These are phyloP conservation scores for Vanrija sp. DNA, from an alignment of 1,284 basidiomycete genomes.

Conservation along the genomic window DNA sequence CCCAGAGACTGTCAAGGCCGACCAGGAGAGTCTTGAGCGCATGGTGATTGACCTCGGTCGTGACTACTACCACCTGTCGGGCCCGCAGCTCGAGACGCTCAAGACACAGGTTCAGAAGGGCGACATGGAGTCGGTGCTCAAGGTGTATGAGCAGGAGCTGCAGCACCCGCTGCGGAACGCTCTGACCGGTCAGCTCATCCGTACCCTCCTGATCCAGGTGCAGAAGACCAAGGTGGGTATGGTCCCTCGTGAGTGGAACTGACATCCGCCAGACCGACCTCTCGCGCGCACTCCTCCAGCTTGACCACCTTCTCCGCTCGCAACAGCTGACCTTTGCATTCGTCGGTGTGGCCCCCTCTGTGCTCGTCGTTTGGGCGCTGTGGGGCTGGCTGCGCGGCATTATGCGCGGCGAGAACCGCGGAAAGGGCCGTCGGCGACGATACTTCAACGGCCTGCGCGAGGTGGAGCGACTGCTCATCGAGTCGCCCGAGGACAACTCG, in stretches of 20 bases:
- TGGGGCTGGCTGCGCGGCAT: slow-evolving; percentile 57
- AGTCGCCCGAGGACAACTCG: slow-evolving; percentile 35
- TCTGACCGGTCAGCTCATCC: slow-evolving; percentile 73
- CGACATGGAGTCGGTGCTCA: slow-evolving; percentile 81
- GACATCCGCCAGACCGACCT: slow-evolving; percentile 71
- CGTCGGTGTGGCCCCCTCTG: slow-evolving; percentile 87
- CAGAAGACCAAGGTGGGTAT: slow-evolving; percentile 86
- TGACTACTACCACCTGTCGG: slow-evolving; percentile 60
- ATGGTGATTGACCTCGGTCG: slow-evolving; percentile 84
- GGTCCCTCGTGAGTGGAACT: neutral
- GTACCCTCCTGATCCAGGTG: slow-evolving; percentile 85
- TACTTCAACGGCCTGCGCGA: slow-evolving; percentile 54
- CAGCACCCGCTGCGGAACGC: slow-evolving; percentile 76
- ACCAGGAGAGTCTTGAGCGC: slow-evolving; percentile 74
- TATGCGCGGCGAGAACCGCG: slow-evolving; percentile 52
- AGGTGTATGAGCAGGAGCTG: slow-evolving; percentile 90
- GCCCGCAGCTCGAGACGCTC: slow-evolving; percentile 62
- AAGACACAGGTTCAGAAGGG: slow-evolving; percentile 68
- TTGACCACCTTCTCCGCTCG: slow-evolving; percentile 84
- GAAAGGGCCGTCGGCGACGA: slow-evolving; percentile 43
- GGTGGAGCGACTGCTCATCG: slow-evolving; percentile 64
- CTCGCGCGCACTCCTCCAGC: slow-evolving; percentile 75
- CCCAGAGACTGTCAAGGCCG: slow-evolving; percentile 45
- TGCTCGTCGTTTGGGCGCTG: slow-evolving; percentile 72
- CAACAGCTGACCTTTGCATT: slow-evolving; percentile 97